These are phyloP conservation scores for Gossypium rotundifolium DNA, from an alignment of 345 rosid genomes.

Conservation along the genomic window DNA sequence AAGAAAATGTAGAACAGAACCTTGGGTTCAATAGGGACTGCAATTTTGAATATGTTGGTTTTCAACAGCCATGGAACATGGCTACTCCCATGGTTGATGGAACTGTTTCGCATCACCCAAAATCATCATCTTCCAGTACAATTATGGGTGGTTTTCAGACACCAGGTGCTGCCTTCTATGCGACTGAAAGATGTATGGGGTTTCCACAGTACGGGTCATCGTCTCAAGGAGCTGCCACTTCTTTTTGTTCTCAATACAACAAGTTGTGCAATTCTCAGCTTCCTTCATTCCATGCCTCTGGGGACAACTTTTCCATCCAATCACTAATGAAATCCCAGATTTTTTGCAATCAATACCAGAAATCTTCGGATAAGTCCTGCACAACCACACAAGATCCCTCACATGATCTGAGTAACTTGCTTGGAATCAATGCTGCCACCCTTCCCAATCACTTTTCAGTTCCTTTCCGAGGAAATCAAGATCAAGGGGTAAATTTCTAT, in stretches of 20 bases:
- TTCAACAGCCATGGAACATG: conserved; percentile 25
- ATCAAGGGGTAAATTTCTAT: conserved; percentile 38
- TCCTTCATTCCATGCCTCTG: conserved; percentile 16
- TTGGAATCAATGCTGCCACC: conserved; percentile 6
- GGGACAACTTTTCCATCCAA: conserved; percentile 15
- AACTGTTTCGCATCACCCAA: conserved; percentile 9
- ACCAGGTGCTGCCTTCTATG: conserved; percentile 49
- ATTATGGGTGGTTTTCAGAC: conserved; percentile 29
- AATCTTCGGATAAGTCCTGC: conserved; percentile 12
- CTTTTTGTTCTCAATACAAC: conserved; percentile 14
- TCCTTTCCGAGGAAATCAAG: conserved; percentile 40
- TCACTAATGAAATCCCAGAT: conserved; percentile 21
- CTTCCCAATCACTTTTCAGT: conserved; percentile 11
- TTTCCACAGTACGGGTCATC: conserved; percentile 28
- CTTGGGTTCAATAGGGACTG: conserved; percentile 22
- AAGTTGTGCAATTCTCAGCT: conserved; percentile 21
- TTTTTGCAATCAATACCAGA: not conserved
- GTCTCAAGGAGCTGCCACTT: conserved; percentile 12
- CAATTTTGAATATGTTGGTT: conserved; percentile 14
- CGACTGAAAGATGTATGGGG: conserved; percentile 51
- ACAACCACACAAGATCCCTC: conserved; percentile 2
- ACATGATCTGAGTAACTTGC: conserved; percentile 8
- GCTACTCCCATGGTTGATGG: not conserved
- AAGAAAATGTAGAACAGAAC: conserved; percentile 25
- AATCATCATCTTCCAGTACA: conserved; percentile 9